Conservation (phyloP, 1,139 yeast genomes). For the Yamadazyma diddensiae region DNA sequence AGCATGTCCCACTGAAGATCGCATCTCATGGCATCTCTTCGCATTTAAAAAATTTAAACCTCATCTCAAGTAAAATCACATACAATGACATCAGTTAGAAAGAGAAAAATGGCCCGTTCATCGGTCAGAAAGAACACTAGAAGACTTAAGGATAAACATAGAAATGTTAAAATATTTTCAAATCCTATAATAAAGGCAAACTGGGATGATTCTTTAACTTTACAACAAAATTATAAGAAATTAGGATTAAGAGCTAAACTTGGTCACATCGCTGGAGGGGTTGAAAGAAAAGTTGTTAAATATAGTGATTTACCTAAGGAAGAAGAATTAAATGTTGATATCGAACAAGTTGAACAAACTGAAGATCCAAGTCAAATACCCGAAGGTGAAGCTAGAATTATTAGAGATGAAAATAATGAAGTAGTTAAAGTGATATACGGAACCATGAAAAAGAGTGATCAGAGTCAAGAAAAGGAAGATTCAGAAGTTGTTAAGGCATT, state of each 20-base stretch:
- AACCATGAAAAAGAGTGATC: constrained; percentile 33
- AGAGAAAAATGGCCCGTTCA: constrained; percentile 79
- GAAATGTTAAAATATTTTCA: constrained; percentile 58
- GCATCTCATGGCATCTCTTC: constrained; percentile 4
- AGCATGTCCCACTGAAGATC: not conserved
- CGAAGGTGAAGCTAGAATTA: constrained; percentile 79
- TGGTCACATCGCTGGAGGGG: constrained; percentile 67
- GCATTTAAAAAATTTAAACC: not conserved
- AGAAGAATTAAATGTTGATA: constrained; percentile 22
- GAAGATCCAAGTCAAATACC: constrained; percentile 60
- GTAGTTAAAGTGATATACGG: constrained; percentile 73
- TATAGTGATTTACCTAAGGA: constrained; percentile 27
- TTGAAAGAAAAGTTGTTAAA: constrained; percentile 49
- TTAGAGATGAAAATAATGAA: constrained; percentile 70
- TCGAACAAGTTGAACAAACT: constrained; percentile 38
- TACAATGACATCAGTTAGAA: constrained; percentile 76
- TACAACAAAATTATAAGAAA: constrained; percentile 77
- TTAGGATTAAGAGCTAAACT: constrained; percentile 72
- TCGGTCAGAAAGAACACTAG: constrained; percentile 67
- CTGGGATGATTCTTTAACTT: constrained; percentile 84
- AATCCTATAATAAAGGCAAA: constrained; percentile 83
- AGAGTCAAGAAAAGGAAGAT: constrained; percentile 16
- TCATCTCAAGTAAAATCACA: not conserved
- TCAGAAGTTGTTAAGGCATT: constrained; percentile 64
- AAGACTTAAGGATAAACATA: constrained; percentile 64